phyloP scores from a whole-genome alignment of 768 basidiomycete species.

The Mycena venus region DNA sequence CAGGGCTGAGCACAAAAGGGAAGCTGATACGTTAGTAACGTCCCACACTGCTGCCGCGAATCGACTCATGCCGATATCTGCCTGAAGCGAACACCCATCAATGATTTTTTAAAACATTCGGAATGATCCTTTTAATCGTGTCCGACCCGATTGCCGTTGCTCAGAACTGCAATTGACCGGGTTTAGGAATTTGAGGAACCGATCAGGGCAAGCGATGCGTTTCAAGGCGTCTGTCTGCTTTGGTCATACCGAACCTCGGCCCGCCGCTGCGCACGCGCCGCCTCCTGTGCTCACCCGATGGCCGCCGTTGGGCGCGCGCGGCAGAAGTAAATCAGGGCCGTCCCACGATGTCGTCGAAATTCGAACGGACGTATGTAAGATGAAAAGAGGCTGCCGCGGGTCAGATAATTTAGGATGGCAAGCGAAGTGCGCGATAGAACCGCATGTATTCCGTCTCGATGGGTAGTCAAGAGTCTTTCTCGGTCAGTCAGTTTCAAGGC shows the following conservation, averaged over 20 bases:
- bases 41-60: conserved; percentile 25
- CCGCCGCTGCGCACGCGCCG: not conserved
- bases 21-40: conserved; percentile 27
- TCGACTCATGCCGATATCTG: conserved; percentile 27
- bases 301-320: conserved; percentile 2
- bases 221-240: conserved; percentile 8
- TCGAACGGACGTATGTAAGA: conserved; percentile 26
- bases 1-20: conserved; percentile 27
- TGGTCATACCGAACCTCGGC: not conserved
- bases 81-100: conserved; percentile 21
- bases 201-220: conserved; percentile 23
- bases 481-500: conserved; percentile 1
- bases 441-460: conserved; percentile 14
- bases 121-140: conserved; percentile 21
- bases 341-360: conserved; percentile 22
- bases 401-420: not conserved
- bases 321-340: not conserved
- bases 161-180: conserved; percentile 25
- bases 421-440: not conserved
- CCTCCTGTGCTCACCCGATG: not conserved
- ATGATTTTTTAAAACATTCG: conserved; percentile 12
- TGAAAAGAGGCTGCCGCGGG: conserved; percentile 1
- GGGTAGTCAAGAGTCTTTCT: not conserved
- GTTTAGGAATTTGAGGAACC: conserved; percentile 23
- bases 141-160: conserved; percentile 13